These are phyloP conservation scores for Rauvolfia tetraphylla DNA, from an alignment of 257 asterid species.

Conservation along the genomic window DNA sequence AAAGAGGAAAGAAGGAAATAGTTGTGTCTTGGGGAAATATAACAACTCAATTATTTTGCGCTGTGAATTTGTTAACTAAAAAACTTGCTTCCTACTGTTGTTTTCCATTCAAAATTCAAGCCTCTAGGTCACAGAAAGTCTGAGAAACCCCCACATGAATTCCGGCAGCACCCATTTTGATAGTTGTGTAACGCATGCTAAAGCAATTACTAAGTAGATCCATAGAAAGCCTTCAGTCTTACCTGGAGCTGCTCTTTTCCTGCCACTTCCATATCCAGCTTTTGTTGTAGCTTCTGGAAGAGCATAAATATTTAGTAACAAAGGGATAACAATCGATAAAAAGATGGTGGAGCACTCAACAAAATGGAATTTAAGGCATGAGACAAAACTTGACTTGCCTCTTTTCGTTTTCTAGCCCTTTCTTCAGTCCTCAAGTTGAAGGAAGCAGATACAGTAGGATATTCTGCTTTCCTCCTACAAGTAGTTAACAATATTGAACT, in stretches of 20 bases:
- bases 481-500: constrained; percentile 32
- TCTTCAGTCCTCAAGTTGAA: constrained; percentile 79
- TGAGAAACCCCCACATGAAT: neutral
- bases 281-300: constrained; percentile 69
- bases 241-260: constrained; percentile 40
- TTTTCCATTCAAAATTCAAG: neutral
- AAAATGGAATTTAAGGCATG: constrained; percentile 2
- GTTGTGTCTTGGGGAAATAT: neutral
- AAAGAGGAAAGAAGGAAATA: constrained; percentile 12
- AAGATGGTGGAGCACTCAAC: neutral
- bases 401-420: constrained; percentile 77
- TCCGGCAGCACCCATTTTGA: neutral
- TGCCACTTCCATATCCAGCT: constrained; percentile 37
- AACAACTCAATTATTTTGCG: neutral
- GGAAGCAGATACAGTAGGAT: constrained; percentile 41
- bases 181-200: neutral
- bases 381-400: constrained; percentile 43
- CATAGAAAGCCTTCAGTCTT: constrained; percentile 48
- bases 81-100: neutral
- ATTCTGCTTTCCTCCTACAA: constrained; percentile 32
- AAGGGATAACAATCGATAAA: constrained; percentile 6
- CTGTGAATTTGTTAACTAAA: neutral
- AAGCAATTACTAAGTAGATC: neutral
- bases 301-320: constrained; percentile 32
- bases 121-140: neutral